Evolutionary conservation across 345 rosid species (phyloP).

Genomic region (Sapria himalayana): DNA sequence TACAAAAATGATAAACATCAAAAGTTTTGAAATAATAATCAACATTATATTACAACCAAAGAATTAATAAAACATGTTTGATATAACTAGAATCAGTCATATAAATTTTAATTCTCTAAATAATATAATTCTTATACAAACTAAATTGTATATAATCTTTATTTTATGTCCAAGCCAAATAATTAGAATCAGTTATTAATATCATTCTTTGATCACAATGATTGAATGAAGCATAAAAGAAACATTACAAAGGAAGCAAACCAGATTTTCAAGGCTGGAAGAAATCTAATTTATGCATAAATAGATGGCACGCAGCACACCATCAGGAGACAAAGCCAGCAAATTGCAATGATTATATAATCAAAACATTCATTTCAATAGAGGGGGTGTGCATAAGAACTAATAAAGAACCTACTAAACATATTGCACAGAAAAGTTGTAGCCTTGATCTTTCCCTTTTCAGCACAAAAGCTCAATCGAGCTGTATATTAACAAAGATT

Average conservation of each 20-base stretch:
- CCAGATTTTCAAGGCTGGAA: constrained; percentile 70
- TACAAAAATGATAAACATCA: neutral
- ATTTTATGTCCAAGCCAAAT: constrained; percentile 3
- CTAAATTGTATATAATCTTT: neutral
- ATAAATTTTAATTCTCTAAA: neutral
- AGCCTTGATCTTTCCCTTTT: constrained; percentile 77
- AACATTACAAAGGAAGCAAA: constrained; percentile 11
- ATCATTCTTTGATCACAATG: neutral
- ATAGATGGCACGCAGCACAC: constrained; percentile 65
- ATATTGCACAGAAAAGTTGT: constrained; percentile 76
- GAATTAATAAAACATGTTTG: too few relatives aligned
- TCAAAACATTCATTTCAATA: neutral
- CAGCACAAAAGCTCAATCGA: constrained; percentile 65
- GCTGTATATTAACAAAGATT: too few relatives aligned
- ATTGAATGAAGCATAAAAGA: neutral
- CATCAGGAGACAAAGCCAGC: constrained; percentile 74
- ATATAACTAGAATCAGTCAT: neutral
- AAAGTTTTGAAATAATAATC: too few relatives aligned
- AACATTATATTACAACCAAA: too few relatives aligned
- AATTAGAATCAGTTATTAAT: neutral
- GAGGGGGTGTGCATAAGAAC: constrained; percentile 1
- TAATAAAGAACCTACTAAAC: constrained; percentile 59
- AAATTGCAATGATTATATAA: constrained; percentile 24
- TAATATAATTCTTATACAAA: neutral
- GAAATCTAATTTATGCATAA: constrained; percentile 80